A percentile compares a stretch with the other conserved stretches of the same genome.
Evolutionary conservation across 2,329 filamentous ascomycete genomes (phyloP).

Genomic region (Rhynchosporium secalis): DNA sequence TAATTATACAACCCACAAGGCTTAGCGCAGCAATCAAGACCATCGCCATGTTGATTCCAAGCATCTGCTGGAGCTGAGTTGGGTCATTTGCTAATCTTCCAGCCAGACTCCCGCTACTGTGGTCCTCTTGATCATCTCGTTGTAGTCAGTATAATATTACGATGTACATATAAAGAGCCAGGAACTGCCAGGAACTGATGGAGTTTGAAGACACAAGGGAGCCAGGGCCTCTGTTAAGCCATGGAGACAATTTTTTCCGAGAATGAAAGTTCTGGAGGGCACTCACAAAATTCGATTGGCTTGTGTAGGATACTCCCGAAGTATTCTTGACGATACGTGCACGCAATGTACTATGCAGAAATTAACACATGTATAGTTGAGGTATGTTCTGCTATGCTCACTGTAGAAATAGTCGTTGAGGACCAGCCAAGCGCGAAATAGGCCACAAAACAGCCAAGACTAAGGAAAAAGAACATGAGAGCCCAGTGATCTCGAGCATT

Average conservation of each 20-base stretch:
- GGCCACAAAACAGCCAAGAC: conserved; percentile 43
- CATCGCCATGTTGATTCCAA: conserved; percentile 53
- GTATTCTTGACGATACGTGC: conserved; percentile 45
- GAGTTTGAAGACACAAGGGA: too few species aligned
- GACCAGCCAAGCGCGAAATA: conserved; percentile 39
- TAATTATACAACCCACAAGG: conserved; percentile 62
- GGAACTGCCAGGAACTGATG: too few species aligned
- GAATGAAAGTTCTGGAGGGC: too few species aligned
- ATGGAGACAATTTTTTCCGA: too few species aligned
- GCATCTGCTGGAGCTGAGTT: conserved; percentile 50
- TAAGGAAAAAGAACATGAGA: conserved; percentile 51
- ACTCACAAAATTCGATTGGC: conserved; percentile 42
- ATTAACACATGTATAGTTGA: background rate
- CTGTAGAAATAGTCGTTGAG: conserved; percentile 44
- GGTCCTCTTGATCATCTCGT: conserved; percentile 44
- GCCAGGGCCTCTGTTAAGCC: too few species aligned
- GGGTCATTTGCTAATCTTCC: conserved; percentile 50
- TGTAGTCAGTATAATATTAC: too few species aligned
- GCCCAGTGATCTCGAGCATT: conserved; percentile 47
- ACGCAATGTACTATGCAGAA: conserved; percentile 36
- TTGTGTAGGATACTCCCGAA: conserved; percentile 48
- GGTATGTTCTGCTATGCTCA: conserved; percentile 31
- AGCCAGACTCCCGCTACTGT: conserved; percentile 50
- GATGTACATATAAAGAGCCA: too few species aligned
- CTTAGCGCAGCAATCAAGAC: conserved; percentile 64